phyloP scores from a whole-genome alignment of 768 basidiomycete genomes.

The Stropharia rugosoannulata region DNA sequence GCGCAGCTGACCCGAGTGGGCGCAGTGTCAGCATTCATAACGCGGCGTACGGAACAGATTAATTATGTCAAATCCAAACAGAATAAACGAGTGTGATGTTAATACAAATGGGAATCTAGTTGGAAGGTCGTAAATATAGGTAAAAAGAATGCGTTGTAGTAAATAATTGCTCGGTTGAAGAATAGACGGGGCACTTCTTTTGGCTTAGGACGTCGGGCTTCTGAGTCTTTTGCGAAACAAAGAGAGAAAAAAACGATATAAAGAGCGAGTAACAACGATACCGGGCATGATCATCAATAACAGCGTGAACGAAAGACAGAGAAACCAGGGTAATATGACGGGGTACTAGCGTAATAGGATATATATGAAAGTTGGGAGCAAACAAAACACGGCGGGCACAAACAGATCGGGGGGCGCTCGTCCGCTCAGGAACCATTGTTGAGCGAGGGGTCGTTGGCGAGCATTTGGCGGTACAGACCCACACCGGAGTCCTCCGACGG shows the following conservation, averaged over 20 bases:
- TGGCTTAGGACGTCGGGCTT: slow-evolving; percentile 2
- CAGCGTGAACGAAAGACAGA: slow-evolving; percentile 18
- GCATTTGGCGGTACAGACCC: slow-evolving; percentile 78
- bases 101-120: slow-evolving; percentile 26
- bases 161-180: slow-evolving; percentile 14
- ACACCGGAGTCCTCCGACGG: slow-evolving; percentile 84
- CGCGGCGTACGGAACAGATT: slow-evolving; percentile 68
- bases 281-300: slow-evolving; percentile 22
- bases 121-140: slow-evolving; percentile 23
- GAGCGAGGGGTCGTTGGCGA: slow-evolving; percentile 73
- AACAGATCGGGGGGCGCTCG: slow-evolving; percentile 5
- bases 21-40: slow-evolving; percentile 95
- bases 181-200: slow-evolving; percentile 11
- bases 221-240: slow-evolving; percentile 5
- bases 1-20: slow-evolving; percentile 91
- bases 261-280: slow-evolving; percentile 17
- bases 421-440: slow-evolving; percentile 36
- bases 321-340: slow-evolving; percentile 21
- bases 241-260: slow-evolving; percentile 1
- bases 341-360: slow-evolving; percentile 23
- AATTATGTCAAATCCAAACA: slow-evolving; percentile 26
- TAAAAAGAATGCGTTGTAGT: slow-evolving; percentile 20
- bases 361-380: slow-evolving; percentile 19
- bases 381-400: slow-evolving; percentile 14
- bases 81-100: slow-evolving; percentile 27